Evolutionary conservation across 2,329 filamentous ascomycete genomes (phyloP).

Genomic region (Apiospora hydei): DNA sequence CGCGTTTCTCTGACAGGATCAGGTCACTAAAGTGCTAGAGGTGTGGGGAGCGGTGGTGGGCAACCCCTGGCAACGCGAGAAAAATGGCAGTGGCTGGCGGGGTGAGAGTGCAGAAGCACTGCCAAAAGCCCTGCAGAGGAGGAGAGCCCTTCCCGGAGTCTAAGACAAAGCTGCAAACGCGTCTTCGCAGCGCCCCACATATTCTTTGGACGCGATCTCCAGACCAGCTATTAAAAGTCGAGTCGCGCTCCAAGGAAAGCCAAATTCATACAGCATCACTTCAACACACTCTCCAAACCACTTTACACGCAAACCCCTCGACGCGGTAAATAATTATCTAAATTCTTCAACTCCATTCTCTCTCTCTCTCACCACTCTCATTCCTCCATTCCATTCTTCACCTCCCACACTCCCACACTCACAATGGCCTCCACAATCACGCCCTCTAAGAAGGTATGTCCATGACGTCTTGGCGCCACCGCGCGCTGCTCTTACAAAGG

Average conservation of each 20-base stretch:
- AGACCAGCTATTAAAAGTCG: constrained; percentile 22
- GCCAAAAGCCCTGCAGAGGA: background rate
- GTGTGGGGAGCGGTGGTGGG: background rate
- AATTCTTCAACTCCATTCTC: constrained; percentile 19
- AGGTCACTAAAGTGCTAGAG: constrained; percentile 4
- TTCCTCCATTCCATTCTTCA: constrained; percentile 31
- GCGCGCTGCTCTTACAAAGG: constrained; percentile 27
- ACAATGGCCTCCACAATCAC: constrained; percentile 79
- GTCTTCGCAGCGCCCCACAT: constrained; percentile 9
- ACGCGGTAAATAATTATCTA: constrained; percentile 10
- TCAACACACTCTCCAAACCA: constrained; percentile 22
- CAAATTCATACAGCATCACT: constrained; percentile 19
- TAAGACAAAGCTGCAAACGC: constrained; percentile 16
- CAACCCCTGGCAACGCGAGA: constrained; percentile 12
- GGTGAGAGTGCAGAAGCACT: background rate
- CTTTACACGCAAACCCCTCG: constrained; percentile 23
- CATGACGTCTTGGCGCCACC: constrained; percentile 42
- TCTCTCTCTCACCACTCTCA: constrained; percentile 24
- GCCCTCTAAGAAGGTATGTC: constrained; percentile 62
- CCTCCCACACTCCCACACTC: constrained; percentile 31
- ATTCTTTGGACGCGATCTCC: constrained; percentile 17
- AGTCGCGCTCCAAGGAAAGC: constrained; percentile 7
- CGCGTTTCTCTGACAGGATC: constrained; percentile 18
- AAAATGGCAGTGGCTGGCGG: constrained; percentile 22
- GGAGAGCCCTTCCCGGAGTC: constrained; percentile 1